Evolutionary conservation across 2,329 filamentous ascomycete genomes (phyloP), one percentile per base, ranked within the genome.

Genomic region (Nigrospora osmanthi): DNA sequence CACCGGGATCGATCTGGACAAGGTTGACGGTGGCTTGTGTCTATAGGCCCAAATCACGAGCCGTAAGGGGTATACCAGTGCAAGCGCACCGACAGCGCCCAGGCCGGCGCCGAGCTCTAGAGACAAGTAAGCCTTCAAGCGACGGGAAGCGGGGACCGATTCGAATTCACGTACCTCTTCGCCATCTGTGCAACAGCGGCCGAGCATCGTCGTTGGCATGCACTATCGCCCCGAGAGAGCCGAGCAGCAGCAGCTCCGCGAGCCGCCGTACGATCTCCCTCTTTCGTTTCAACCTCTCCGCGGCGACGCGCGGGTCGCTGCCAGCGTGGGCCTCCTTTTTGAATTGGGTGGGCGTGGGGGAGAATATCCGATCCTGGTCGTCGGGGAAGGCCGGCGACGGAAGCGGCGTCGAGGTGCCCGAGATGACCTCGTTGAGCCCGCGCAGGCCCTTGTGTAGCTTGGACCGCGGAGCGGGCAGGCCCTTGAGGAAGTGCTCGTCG

Each of bases 401-500:
- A 38, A 76, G 53, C 1, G 79, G 80, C 11, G 78, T 81, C 2
- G 76, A 75, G 4, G 69, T 58, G 7, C 74, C 74, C 0, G 80
- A 83, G 2, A 75, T 55, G 3, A 57, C 59, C 55, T 75, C 81
- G 53, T 78, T 73, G 47, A 63, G 66, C 47, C 78, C 83, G 48
- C 85, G 77, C 40, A 95, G 64, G 9, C 89, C 90, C 66, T 95
- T 96, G 59, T 86, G 83, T 31, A 80, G 73, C 49, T 81, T 77
- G 10, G 75, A 54, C n/a, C 76, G 83, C 2, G 90, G 87, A 3
- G 90, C 87, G 1, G 91, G 90, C 17, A 96, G 69, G 1, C 89
- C 86, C 61, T 85, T 93, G 46, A 95, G 72, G 54, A 91, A 83
- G 51, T 90, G 86, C 63, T 97, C 91, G 67, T 97, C 91, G 57